A percentile compares a stretch with the other conserved stretches of the same genome.
phyloP scores from a whole-genome alignment of 371 early-diverging fungal species.

The Dentiscutata heterogama region DNA sequence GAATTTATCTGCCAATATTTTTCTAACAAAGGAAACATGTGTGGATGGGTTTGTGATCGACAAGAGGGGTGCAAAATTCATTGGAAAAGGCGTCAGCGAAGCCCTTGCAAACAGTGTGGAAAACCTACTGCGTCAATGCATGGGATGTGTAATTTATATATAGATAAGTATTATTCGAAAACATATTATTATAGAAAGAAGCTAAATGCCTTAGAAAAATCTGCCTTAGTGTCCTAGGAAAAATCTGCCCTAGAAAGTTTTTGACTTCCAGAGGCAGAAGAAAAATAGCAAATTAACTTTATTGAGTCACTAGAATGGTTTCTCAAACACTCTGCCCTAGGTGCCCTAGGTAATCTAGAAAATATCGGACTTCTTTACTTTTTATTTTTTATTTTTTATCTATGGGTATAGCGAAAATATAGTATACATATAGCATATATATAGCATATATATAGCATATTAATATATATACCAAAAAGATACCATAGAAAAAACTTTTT shows the following conservation, averaged over 20 bases:
- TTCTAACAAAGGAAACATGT: neutral
- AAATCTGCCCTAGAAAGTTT: neutral
- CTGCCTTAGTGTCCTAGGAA: neutral
- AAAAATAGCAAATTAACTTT: neutral
- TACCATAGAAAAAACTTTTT: no score
- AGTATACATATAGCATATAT: no score
- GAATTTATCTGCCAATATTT: neutral
- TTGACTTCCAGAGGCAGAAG: neutral
- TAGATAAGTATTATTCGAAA: constrained; percentile 10
- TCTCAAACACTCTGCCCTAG: neutral
- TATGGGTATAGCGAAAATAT: no score
- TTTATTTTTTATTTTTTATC: no score
- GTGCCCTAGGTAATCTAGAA: neutral
- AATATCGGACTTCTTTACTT: no score
- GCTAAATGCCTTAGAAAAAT: neutral
- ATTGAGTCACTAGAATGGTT: neutral
- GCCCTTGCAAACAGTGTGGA: neutral
- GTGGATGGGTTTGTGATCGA: neutral
- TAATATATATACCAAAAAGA: no score
- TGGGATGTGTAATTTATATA: neutral
- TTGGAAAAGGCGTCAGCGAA: constrained; percentile 15
- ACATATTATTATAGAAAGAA: constrained; percentile 29
- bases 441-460: no score
- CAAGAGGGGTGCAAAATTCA: constrained; percentile 26
- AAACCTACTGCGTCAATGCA: constrained; percentile 10